phyloP scores from a whole-genome alignment of 2,329 filamentous ascomycete genomes.

The Graphilbum sp. region DNA sequence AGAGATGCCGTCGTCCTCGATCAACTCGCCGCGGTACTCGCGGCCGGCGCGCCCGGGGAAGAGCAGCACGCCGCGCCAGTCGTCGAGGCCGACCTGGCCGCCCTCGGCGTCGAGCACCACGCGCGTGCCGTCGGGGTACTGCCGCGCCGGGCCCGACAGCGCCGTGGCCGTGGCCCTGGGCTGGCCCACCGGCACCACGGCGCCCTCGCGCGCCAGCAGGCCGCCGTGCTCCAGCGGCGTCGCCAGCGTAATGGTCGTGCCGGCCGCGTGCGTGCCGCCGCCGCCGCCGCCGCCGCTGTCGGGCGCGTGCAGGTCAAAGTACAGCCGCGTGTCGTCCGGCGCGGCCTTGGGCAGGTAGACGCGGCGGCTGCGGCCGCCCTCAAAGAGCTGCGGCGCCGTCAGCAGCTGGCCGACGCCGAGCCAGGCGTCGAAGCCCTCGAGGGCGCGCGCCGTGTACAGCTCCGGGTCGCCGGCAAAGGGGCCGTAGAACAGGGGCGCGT shows the following conservation, averaged over 20 bases:
- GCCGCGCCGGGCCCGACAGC: background rate
- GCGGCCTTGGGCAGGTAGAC: background rate
- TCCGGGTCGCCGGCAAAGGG: background rate
- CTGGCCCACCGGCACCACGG: background rate
- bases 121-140: background rate
- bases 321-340: background rate
- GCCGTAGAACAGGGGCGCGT: conserved; percentile 1
- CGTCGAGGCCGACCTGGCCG: background rate
- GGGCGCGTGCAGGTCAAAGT: conserved; percentile 1
- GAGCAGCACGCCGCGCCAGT: background rate
- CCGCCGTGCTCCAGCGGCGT: conserved; percentile 1
- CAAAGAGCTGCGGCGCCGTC: background rate
- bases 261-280: background rate
- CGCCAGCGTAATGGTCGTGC: background rate
- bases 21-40: conserved; percentile 12
- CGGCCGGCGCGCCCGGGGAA: background rate
- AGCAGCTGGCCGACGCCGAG: conserved; percentile 1
- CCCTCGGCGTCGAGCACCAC: background rate
- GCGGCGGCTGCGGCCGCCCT: background rate
- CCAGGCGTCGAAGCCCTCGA: conserved; percentile 1
- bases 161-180: background rate
- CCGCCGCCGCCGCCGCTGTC: too few species aligned
- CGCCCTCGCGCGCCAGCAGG: background rate
- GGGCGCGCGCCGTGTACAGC: background rate
- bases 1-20: conserved; percentile 23